Conservation (phyloP, 140 eudicot species). For the Anethum foeniculum region DNA sequence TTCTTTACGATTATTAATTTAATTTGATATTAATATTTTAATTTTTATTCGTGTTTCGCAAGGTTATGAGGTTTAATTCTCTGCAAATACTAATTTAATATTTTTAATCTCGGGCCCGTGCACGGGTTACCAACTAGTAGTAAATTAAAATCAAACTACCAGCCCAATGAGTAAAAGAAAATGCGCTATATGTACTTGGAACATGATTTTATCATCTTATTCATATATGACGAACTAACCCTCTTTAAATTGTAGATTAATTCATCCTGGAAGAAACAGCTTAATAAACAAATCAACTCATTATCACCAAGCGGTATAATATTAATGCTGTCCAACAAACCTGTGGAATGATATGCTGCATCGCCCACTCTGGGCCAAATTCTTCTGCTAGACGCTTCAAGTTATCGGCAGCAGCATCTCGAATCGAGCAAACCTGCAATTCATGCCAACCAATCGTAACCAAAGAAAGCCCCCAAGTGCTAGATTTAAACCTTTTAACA, state of each 20-base stretch:
- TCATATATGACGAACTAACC: background rate
- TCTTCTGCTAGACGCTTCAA: conserved; percentile 98
- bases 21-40: too few species aligned
- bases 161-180: background rate
- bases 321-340: conserved; percentile 26
- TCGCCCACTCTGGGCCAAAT: conserved; percentile 98
- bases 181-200: background rate
- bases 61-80: too few species aligned
- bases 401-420: conserved; percentile 97
- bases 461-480: background rate
- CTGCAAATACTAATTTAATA: too few species aligned
- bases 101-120: too few species aligned
- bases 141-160: background rate
- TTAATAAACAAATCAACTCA: background rate
- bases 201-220: background rate
- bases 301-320: background rate
- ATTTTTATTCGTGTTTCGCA: too few species aligned
- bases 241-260: background rate
- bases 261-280: background rate
- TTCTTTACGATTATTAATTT: too few species aligned
- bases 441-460: background rate
- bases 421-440: conserved; percentile 81
- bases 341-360: conserved; percentile 98
- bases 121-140: too few species aligned
- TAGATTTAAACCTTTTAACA: background rate